These are phyloP conservation scores for Pelargonium myrrhifolium DNA, from an alignment of 441 rosid species.

Conservation along the genomic window DNA sequence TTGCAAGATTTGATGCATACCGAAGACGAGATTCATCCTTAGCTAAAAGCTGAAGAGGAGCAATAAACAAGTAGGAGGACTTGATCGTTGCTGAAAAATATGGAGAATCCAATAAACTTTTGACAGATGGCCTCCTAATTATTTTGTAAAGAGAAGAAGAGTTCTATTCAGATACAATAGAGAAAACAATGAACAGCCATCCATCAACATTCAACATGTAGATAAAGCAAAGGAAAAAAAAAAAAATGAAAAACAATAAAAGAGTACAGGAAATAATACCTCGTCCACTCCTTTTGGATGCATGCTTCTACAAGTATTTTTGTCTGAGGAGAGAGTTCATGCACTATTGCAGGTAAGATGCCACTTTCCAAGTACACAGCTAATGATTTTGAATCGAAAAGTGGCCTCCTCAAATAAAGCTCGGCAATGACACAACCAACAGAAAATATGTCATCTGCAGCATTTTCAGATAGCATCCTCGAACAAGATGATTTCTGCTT, in stretches of 20 bases:
- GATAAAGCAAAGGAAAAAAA: not conserved
- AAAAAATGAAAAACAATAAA: not conserved
- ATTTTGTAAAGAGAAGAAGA: constrained; percentile 26
- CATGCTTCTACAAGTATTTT: constrained; percentile 72
- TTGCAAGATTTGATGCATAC: constrained; percentile 80
- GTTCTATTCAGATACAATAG: not conserved
- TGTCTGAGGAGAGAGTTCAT: constrained; percentile 70
- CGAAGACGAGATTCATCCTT: constrained; percentile 59
- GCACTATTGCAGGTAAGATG: constrained; percentile 46
- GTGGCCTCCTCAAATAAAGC: constrained; percentile 66
- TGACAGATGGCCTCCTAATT: constrained; percentile 81
- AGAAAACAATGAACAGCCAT: constrained; percentile 10
- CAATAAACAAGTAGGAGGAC: constrained; percentile 75
- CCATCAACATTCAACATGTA: not conserved
- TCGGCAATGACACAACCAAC: constrained; percentile 81
- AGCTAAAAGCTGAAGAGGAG: constrained; percentile 76
- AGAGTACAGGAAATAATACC: constrained; percentile 34
- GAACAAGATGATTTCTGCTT: constrained; percentile 39
- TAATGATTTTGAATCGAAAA: constrained; percentile 64
- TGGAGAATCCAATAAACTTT: constrained; percentile 74
- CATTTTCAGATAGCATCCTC: constrained; percentile 32
- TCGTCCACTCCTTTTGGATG: constrained; percentile 58
- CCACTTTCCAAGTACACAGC: constrained; percentile 42
- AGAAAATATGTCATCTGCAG: constrained; percentile 70
- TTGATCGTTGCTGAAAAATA: constrained; percentile 70